Evolutionary conservation across 1,139 yeast genomes (phyloP).

Genomic region (Pneumocystis carinii): DNA sequence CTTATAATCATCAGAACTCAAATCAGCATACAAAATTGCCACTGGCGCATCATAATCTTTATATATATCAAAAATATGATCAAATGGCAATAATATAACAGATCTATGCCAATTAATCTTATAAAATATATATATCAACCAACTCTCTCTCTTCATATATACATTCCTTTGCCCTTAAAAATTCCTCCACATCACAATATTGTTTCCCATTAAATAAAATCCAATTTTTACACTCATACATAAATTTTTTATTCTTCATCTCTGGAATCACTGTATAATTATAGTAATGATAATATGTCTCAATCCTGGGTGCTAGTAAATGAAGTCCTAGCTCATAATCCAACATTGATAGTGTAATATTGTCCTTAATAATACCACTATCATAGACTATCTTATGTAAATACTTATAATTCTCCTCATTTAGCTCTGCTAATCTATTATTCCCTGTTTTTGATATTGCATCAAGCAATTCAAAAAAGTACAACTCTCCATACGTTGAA

Average conservation of each 20-base stretch:
- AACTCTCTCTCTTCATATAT: conserved; percentile 8
- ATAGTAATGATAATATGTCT: conserved; percentile 47
- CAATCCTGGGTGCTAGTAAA: conserved; percentile 44
- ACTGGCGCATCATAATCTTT: conserved; percentile 25
- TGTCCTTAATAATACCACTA: background rate
- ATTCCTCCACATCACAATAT: conserved; percentile 48
- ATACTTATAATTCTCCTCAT: conserved; percentile 17
- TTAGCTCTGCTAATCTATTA: conserved; percentile 35
- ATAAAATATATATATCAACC: background rate
- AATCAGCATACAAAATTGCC: conserved; percentile 37
- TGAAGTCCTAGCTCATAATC: conserved; percentile 29
- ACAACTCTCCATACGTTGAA: conserved; percentile 6
- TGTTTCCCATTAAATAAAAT: conserved; percentile 35
- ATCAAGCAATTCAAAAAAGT: conserved; percentile 21
- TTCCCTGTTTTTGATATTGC: conserved; percentile 16
- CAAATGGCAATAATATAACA: conserved; percentile 7
- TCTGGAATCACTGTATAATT: conserved; percentile 22
- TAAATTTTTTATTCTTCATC: conserved; percentile 19
- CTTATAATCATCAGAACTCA: conserved; percentile 34
- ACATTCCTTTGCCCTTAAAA: conserved; percentile 48
- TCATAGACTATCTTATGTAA: background rate
- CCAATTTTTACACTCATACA: conserved; percentile 34
- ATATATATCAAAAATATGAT: conserved; percentile 30
- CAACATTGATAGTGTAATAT: background rate
- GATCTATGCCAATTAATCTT: background rate